phyloP scores from a whole-genome alignment of 192 early-diverging fungal genomes.

The Podila verticillata region DNA sequence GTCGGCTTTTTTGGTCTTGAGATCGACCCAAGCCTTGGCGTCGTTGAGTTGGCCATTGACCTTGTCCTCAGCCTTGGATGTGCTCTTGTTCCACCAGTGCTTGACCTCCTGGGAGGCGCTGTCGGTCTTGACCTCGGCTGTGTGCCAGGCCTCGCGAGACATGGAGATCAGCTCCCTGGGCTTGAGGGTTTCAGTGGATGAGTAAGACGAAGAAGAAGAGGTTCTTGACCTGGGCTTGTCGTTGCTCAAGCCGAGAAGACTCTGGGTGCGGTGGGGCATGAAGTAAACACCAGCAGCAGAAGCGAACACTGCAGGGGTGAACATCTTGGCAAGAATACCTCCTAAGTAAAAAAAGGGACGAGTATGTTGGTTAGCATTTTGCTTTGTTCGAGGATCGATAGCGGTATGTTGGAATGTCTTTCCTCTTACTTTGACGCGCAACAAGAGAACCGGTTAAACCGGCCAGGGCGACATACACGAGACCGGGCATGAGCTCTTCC shows the following conservation, averaged over 20 bases:
- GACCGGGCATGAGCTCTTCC: slow-evolving; percentile 39
- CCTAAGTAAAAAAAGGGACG: neutral
- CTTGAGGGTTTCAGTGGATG: neutral
- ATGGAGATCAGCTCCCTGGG: slow-evolving; percentile 5
- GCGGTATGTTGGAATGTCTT: neutral
- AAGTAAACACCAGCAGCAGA: slow-evolving; percentile 18
- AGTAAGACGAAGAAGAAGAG: slow-evolving; percentile 1
- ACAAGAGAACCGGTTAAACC: slow-evolving; percentile 15
- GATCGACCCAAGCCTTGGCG: neutral
- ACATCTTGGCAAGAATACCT: neutral
- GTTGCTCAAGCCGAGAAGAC: slow-evolving; percentile 14
- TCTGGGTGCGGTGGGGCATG: slow-evolving; percentile 17
- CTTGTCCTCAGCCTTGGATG: neutral
- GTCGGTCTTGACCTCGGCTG: slow-evolving; percentile 10
- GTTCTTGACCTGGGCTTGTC: neutral
- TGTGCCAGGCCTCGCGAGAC: slow-evolving; percentile 25
- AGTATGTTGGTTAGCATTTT: too few relatives aligned
- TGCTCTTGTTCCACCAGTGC: slow-evolving; percentile 22
- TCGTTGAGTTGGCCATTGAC: slow-evolving; percentile 3
- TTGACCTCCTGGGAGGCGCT: slow-evolving; percentile 6
- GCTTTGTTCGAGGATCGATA: too few relatives aligned
- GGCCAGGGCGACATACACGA: slow-evolving; percentile 37
- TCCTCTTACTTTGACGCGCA: slow-evolving; percentile 10
- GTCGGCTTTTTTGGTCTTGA: neutral
- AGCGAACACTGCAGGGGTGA: slow-evolving; percentile 17